Percentiles rank a stretch among this genome's conserved stretches.
phyloP scores from a whole-genome alignment of 2,329 filamentous ascomycete species.

The Exophiala bonariae region DNA sequence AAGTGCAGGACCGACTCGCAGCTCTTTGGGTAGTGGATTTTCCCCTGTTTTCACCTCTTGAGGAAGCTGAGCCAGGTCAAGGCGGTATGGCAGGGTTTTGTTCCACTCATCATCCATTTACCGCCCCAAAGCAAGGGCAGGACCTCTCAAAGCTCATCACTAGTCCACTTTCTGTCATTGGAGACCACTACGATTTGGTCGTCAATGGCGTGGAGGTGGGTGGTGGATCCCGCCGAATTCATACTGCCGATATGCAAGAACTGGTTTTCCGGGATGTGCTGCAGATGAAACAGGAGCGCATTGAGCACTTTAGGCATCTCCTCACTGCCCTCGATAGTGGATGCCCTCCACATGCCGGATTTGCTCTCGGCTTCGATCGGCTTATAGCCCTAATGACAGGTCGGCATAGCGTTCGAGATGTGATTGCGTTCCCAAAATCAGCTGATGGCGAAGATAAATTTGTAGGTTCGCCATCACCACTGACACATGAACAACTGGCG shows the following conservation, averaged over 20 bases:
- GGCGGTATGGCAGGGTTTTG: constrained; percentile 77
- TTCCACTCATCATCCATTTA: constrained; percentile 94
- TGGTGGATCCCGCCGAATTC: constrained; percentile 89
- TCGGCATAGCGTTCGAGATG: constrained; percentile 77
- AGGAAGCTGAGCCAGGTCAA: constrained; percentile 71
- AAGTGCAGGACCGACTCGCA: constrained; percentile 53
- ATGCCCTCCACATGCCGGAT: constrained; percentile 91
- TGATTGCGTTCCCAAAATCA: constrained; percentile 96
- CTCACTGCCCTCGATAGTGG: constrained; percentile 79
- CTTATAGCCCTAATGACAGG: constrained; percentile 77
- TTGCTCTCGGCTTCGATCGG: constrained; percentile 89
- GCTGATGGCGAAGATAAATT: constrained; percentile 84
- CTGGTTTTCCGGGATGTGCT: constrained; percentile 82
- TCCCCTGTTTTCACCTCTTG: constrained; percentile 79
- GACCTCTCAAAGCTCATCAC: constrained; percentile 75
- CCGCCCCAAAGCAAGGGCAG: constrained; percentile 69
- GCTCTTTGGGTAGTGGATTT: constrained; percentile 90
- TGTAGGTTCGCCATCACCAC: constrained; percentile 71
- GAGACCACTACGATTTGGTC: constrained; percentile 93
- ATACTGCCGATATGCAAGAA: constrained; percentile 78
- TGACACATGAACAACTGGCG: constrained; percentile 61
- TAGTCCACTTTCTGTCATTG: constrained; percentile 70
- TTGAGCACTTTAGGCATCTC: constrained; percentile 83
- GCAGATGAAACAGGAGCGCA: constrained; percentile 68
- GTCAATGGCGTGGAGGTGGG: constrained; percentile 94